Base-by-base conservation (phyloP, 1,139 yeast genomes). In the Geotrichum citri-aurantii region DNA sequence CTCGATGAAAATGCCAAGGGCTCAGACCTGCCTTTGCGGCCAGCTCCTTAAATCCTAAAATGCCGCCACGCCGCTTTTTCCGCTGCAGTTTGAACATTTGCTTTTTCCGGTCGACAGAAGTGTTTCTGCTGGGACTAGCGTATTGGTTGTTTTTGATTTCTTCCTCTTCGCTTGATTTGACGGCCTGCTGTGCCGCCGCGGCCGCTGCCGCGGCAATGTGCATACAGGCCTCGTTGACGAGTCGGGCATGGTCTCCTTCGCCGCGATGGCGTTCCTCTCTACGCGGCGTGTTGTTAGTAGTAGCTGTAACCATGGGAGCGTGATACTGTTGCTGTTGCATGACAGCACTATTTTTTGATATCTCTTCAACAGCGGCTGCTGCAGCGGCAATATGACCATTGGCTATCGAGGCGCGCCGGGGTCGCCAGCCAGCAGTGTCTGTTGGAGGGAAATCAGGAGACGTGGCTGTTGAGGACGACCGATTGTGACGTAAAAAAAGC, bases 1-100 rank as follows among this genome's bases (percentile, higher is more conserved):
- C 96, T 58, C 96, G 77, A 75, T 89, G 96, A 72, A 89, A 89
- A 73, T 89, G 96, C 96, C 96, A 89, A n/a, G 96, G 95, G 26
- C 89, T 82, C 61, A 89, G 79, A 65, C 86, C 88, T 12, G 92
- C 86, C 69, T 88, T 87, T 19, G 90, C 86, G 7, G 96, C 96
- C 69, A 89, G 78, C 71, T 89, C 96, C 71, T 89, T 88, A 74
- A 89, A 89, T 0, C 96, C 96, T 52, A 89, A 75, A 12, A 89
- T 91, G 46, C 96, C 96, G 26, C 96, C 96, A 70, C 95, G 80
- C 76, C 92, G 81, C 71, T 84, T 79, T 66, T 77, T 84, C 66
- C 81, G 80, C 47, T 70, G 70, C 5, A 63, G 56, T 65, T 68
- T 61, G 44, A 62, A 56, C 48, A 65, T 61, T 61, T 59, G 40